Evolutionary conservation across 177 flowering plant species (phyloP), one percentile per base, ranked within the genome.

Genomic region (Vitis hybrid): DNA sequence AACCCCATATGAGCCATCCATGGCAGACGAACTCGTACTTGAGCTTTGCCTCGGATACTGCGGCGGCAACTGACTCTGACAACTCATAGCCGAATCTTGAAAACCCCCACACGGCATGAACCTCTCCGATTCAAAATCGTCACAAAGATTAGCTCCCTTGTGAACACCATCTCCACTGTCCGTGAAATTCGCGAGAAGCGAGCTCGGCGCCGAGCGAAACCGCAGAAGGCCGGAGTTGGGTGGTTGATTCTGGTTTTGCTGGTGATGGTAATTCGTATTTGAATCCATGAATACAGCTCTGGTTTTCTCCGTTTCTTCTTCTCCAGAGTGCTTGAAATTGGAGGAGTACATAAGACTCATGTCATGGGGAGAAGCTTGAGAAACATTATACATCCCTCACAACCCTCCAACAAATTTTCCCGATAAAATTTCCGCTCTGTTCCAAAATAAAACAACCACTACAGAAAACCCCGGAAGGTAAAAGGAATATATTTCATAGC

Each of bases 121-220:
- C 18, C 72, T 72, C 60, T 78, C 78, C 1, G 76, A 62, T 1
- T 82, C 82, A 14, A 60, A 67, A 39, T 55, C 62, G 19, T 67
- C 75, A 1, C 45, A 8, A 18, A 60, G 31, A 26, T 33, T 55
- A 5, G 18, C 45, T 39, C 45, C 55, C 55, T 73, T 62, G 6
- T 60, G 33, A 33, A 2, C 69, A 10, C 66, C 72, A 8, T 16
- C 78, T n/a, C 50, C 55, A 15, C 19, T 10, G 3, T 69, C 64
- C 29, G 53, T 53, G 70, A 63, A 70, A 70, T 74, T 78, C 1
- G 51, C 51, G 10, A 82, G 70, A 49, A 84, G 62, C 14, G 89
- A 81, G 72, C 83, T 81, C 39, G 91, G 89, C 18, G 84, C 89
- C 6, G 89, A 85, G 59, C 86, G 83, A 70, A 82, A 85, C 15